Percentiles rank a stretch among this genome's conserved stretches.
These are phyloP conservation scores for Calocybe cyanea DNA, from an alignment of 768 basidiomycete genomes.

Conservation along the genomic window DNA sequence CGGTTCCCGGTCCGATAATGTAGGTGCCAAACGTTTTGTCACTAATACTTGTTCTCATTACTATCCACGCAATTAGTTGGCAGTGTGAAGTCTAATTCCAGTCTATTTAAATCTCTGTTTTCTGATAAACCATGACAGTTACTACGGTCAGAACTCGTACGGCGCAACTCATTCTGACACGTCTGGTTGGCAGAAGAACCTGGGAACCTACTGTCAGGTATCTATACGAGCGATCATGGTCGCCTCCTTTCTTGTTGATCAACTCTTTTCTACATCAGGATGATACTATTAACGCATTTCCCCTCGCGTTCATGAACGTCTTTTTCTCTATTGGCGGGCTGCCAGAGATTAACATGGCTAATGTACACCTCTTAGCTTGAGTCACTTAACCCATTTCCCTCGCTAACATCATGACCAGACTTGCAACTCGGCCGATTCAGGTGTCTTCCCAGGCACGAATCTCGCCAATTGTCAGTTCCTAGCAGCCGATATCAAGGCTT, in stretches of 20 bases:
- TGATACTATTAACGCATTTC: slow-evolving; percentile 52
- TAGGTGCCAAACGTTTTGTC: slow-evolving; percentile 14
- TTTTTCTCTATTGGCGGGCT: slow-evolving; percentile 57
- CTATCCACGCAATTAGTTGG: slow-evolving; percentile 46
- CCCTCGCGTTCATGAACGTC: slow-evolving; percentile 57
- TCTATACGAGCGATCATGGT: background rate
- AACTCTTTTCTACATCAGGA: slow-evolving; percentile 43
- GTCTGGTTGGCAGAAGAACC: slow-evolving; percentile 54
- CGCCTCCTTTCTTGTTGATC: background rate
- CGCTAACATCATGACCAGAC: slow-evolving; percentile 57
- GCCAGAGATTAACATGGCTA: slow-evolving; percentile 60
- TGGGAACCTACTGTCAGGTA: slow-evolving; percentile 58
- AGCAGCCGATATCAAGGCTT: slow-evolving; percentile 55
- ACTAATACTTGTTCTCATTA: background rate
- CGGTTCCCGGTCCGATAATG: slow-evolving; percentile 33
- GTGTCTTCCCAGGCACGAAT: slow-evolving; percentile 56
- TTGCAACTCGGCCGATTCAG: slow-evolving; percentile 52
- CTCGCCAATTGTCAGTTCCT: slow-evolving; percentile 59
- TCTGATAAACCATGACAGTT: slow-evolving; percentile 31
- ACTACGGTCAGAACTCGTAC: slow-evolving; percentile 76
- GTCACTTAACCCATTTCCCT: slow-evolving; percentile 32
- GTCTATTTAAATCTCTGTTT: background rate
- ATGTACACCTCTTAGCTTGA: slow-evolving; percentile 35
- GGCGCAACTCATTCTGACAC: slow-evolving; percentile 52
- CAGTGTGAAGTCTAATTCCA: slow-evolving; percentile 35